These are phyloP conservation scores for Coprinopsis cinerea DNA, from an alignment of 768 basidiomycete species.

Conservation along the genomic window DNA sequence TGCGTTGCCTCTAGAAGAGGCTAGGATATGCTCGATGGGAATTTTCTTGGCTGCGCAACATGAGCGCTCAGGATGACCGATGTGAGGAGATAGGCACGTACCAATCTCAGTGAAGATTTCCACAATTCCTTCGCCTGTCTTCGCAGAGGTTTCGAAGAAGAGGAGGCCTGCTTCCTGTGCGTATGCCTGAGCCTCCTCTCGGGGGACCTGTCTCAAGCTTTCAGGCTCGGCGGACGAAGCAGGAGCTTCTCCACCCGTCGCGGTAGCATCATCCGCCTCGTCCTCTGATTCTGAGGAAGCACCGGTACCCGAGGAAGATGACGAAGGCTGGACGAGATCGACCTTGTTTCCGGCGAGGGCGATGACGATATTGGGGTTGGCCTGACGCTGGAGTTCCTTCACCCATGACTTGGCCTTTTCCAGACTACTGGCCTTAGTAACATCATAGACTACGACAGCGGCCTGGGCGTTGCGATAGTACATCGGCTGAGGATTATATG, in stretches of 20 bases:
- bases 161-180: constrained; percentile 90
- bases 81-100: constrained; percentile 24
- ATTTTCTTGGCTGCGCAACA: constrained; percentile 48
- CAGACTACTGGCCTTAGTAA: constrained; percentile 91
- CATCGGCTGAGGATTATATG: constrained; percentile 68
- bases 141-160: constrained; percentile 97
- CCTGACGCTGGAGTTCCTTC: constrained; percentile 97
- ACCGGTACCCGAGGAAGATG: constrained; percentile 41
- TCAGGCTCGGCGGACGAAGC: constrained; percentile 52
- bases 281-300: constrained; percentile 71
- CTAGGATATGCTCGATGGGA: constrained; percentile 88
- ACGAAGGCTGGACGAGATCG: constrained; percentile 72
- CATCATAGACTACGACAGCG: constrained; percentile 96
- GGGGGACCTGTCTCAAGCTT: constrained; percentile 81
- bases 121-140: constrained; percentile 92
- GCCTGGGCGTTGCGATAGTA: constrained; percentile 98
- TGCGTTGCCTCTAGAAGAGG: constrained; percentile 66
- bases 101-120: constrained; percentile 99
- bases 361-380: constrained; percentile 98
- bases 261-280: constrained; percentile 89
- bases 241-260: constrained; percentile 70
- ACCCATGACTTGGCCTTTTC: constrained; percentile 99
- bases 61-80: constrained; percentile 4
- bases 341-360: constrained; percentile 98
- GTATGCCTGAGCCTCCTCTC: constrained; percentile 95